These are phyloP conservation scores for Polysphondylium violaceum DNA, from an alignment of 78 protist genomes.

Conservation along the genomic window DNA sequence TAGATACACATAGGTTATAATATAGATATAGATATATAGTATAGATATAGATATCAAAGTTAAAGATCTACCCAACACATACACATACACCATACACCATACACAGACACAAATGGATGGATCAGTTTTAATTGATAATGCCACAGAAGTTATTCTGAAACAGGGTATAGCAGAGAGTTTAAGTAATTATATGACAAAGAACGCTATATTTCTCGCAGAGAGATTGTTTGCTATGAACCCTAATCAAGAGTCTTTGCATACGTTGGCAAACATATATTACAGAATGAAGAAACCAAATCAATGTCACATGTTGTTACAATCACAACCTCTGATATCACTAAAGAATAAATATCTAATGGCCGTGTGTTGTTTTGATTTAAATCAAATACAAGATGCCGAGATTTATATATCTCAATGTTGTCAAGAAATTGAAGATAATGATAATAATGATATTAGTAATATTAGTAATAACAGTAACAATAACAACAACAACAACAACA, in stretches of 20 bases:
- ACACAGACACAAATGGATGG: too few relatives aligned
- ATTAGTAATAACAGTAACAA: not conserved
- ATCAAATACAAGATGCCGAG: constrained; percentile 35
- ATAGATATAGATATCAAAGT: too few relatives aligned
- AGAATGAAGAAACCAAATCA: constrained; percentile 27
- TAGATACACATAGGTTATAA: too few relatives aligned
- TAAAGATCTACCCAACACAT: too few relatives aligned
- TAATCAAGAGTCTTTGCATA: not conserved
- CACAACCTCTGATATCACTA: not conserved
- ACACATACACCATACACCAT: too few relatives aligned
- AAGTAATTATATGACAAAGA: too few relatives aligned
- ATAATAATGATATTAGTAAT: not conserved
- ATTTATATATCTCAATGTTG: constrained; percentile 2
- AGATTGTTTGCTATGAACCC: constrained; percentile 28
- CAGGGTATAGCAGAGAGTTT: too few relatives aligned
- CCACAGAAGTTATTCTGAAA: too few relatives aligned
- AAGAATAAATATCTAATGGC: constrained; percentile 27
- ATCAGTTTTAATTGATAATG: too few relatives aligned
- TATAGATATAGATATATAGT: too few relatives aligned
- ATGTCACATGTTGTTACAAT: not conserved
- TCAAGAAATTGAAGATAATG: not conserved
- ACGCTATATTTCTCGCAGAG: constrained; percentile 49
- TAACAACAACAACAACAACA: not conserved
- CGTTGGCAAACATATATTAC: constrained; percentile 37
- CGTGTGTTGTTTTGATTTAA: constrained; percentile 20